Percentiles rank a stretch among this genome's conserved stretches.
Conservation (phyloP, 2,329 filamentous ascomycete genomes). For the Leptographium procerum region DNA sequence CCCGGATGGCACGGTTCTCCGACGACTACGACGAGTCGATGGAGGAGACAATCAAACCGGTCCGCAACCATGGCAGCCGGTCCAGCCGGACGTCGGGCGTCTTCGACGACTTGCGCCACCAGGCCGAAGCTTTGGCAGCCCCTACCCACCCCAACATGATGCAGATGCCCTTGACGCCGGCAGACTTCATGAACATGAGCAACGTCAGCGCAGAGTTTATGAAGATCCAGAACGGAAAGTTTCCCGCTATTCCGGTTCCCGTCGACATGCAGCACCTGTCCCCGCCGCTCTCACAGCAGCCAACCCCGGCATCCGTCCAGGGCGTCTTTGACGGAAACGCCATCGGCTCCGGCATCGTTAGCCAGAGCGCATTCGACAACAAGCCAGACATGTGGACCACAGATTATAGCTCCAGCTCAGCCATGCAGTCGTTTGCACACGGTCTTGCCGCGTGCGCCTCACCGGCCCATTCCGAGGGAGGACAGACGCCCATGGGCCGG, state of each 20-base stretch:
- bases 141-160: slow-evolving; percentile 42
- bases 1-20: slow-evolving; percentile 38
- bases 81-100: slow-evolving; percentile 35
- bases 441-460: background rate
- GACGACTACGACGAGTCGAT: slow-evolving; percentile 54
- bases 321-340: slow-evolving; percentile 21
- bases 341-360: slow-evolving; percentile 19
- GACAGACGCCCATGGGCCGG: slow-evolving; percentile 17
- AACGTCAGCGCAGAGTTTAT: slow-evolving; percentile 23
- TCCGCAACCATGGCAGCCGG: slow-evolving; percentile 21
- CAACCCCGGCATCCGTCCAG: slow-evolving; percentile 40
- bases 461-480: slow-evolving; percentile 10
- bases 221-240: slow-evolving; percentile 20
- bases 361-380: slow-evolving; percentile 27
- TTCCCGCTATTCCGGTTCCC: slow-evolving; percentile 21
- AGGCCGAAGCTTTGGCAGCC: slow-evolving; percentile 42
- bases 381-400: slow-evolving; percentile 27
- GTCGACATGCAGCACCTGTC: slow-evolving; percentile 28
- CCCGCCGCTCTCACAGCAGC: slow-evolving; percentile 37
- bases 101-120: slow-evolving; percentile 48
- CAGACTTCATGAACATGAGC: slow-evolving; percentile 41
- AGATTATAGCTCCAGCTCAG: slow-evolving; percentile 14
- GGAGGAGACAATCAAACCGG: slow-evolving; percentile 54
- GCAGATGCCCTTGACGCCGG: slow-evolving; percentile 39
- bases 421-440: slow-evolving; percentile 8